Evolutionary conservation across 495 filamentous ascomycete species (phyloP).

Genomic region (Aeminium ludgeri): DNA sequence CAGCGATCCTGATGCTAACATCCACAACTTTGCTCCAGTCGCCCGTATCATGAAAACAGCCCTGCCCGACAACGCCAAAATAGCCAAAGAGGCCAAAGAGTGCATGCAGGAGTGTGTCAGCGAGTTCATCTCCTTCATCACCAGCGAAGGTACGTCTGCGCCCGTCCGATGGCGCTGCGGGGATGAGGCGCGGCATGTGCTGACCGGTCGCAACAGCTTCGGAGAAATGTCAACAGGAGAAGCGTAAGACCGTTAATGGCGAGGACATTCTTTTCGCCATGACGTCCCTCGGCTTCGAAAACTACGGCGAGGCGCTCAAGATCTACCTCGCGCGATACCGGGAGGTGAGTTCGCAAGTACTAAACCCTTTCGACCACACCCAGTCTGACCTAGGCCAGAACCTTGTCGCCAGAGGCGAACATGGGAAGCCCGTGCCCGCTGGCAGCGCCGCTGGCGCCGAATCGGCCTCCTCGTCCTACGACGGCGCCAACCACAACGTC

Average conservation of each 20-base stretch:
- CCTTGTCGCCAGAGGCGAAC: constrained; percentile 23
- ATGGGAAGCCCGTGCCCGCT: constrained; percentile 18
- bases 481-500: constrained; percentile 19
- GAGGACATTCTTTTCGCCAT: constrained; percentile 98
- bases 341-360: constrained; percentile 52
- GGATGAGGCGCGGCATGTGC: background rate
- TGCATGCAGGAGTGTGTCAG: constrained; percentile 99
- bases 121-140: constrained; percentile 99
- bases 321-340: constrained; percentile 96
- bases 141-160: constrained; percentile 65
- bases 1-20: constrained; percentile 60
- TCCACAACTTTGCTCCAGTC: constrained; percentile 77
- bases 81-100: constrained; percentile 97
- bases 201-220: constrained; percentile 45
- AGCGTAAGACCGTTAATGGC: constrained; percentile 96
- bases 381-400: constrained; percentile 20
- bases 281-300: constrained; percentile 97
- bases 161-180: constrained; percentile 4
- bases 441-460: constrained; percentile 13
- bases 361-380: background rate
- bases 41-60: constrained; percentile 98
- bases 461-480: constrained; percentile 12
- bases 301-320: constrained; percentile 93
- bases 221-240: constrained; percentile 98
- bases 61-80: constrained; percentile 95